These are phyloP conservation scores for Brachypodium distachyon DNA, from an alignment of 202 grass and related monocot species.

Conservation along the genomic window DNA sequence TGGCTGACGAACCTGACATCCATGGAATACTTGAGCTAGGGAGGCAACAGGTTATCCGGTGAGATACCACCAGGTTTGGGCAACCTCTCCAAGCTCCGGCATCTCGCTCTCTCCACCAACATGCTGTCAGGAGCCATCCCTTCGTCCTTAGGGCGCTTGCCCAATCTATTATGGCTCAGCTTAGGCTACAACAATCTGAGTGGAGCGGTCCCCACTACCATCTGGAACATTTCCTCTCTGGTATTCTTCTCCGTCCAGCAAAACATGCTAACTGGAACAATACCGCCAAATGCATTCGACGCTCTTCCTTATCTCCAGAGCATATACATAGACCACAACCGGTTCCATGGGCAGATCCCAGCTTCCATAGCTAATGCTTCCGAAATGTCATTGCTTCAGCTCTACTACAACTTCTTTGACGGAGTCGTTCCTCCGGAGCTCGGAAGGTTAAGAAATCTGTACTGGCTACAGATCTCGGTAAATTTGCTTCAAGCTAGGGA, in stretches of 20 bases:
- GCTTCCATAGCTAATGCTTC: conserved; percentile 9
- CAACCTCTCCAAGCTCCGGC: too few species aligned
- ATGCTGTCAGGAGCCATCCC: neutral
- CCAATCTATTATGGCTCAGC: neutral
- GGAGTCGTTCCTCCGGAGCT: conserved; percentile 16
- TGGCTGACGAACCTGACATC: neutral
- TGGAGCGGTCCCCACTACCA: neutral
- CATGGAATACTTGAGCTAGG: neutral
- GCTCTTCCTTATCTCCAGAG: neutral
- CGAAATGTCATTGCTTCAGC: neutral
- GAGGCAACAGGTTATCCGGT: neutral
- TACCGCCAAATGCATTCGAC: conserved; percentile 9
- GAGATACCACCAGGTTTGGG: too few species aligned
- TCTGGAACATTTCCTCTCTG: too few species aligned
- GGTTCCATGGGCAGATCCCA: conserved; percentile 1
- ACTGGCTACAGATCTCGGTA: too few species aligned
- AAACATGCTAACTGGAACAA: conserved; percentile 11
- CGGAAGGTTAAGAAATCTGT: neutral
- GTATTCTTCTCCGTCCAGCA: neutral
- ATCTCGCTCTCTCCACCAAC: neutral
- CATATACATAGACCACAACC: neutral
- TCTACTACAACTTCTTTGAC: neutral
- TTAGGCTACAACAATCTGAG: neutral
- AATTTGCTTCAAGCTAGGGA: neutral
- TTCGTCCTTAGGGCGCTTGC: neutral